Percentiles rank a stretch among this genome's conserved stretches.
Evolutionary conservation across 768 basidiomycete genomes (phyloP).

Genomic region (Gymnopilus dilepis): DNA sequence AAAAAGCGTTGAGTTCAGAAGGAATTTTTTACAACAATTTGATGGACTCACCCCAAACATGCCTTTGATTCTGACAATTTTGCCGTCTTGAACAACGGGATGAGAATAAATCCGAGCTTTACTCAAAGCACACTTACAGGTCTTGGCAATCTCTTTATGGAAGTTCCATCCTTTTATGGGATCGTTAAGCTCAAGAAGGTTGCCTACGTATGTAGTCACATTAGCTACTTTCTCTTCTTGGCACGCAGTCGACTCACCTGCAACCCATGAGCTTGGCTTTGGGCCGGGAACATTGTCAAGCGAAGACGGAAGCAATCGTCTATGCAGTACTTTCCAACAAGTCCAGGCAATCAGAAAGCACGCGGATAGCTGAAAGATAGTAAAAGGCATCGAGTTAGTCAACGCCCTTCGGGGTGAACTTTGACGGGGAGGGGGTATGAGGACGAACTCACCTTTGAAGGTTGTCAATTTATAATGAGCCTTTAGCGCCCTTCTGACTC

Average conservation of each 20-base stretch:
- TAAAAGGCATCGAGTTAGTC: background rate
- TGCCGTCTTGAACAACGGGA: constrained; percentile 27
- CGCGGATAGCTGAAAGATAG: background rate
- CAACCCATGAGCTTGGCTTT: constrained; percentile 2
- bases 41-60: constrained; percentile 34
- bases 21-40: background rate
- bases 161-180: constrained; percentile 14
- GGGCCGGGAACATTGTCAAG: constrained; percentile 10
- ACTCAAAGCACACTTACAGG: background rate
- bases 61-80: constrained; percentile 37
- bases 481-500: too few relatives aligned
- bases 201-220: constrained; percentile 5
- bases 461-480: too few relatives aligned
- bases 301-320: background rate
- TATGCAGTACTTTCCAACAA: constrained; percentile 2
- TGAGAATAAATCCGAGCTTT: background rate
- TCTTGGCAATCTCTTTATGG: constrained; percentile 9
- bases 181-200: constrained; percentile 4
- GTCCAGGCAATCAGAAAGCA: constrained; percentile 1
- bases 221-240: too few relatives aligned
- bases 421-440: too few relatives aligned
- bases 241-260: background rate
- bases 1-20: background rate
- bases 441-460: too few relatives aligned
- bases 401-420: too few relatives aligned